Evolutionary conservation across 73 alveolate genomes (phyloP).

Genomic region (Paramecium biaurelia): DNA sequence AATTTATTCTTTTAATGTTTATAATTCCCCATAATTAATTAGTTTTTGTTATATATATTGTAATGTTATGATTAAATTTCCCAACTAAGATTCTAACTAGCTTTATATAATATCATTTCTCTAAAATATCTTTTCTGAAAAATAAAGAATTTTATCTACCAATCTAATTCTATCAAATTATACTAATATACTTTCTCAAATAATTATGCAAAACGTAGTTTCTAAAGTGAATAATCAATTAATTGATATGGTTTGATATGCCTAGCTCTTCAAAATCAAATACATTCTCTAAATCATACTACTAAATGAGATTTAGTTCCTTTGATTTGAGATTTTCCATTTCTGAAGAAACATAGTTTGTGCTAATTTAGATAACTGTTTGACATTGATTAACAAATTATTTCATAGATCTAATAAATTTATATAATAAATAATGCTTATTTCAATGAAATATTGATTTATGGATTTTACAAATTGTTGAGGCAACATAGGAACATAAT

Average conservation of each 20-base stretch:
- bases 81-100: not conserved
- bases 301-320: not conserved
- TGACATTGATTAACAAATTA: not conserved
- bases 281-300: not conserved
- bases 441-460: too few relatives aligned
- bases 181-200: not conserved
- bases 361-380: not conserved
- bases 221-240: not conserved
- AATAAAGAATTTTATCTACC: not conserved
- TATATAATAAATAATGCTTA: too few relatives aligned
- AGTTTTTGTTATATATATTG: too few relatives aligned
- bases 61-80: not conserved
- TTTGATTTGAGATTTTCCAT: not conserved
- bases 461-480: too few relatives aligned
- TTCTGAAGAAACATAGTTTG: not conserved
- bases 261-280: not conserved
- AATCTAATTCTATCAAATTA: not conserved
- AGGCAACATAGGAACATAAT: too few relatives aligned
- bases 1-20: too few relatives aligned
- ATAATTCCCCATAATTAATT: too few relatives aligned
- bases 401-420: not conserved
- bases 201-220: not conserved
- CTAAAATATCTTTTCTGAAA: not conserved
- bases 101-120: too few relatives aligned
- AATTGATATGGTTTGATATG: not conserved